Evolutionary conservation across 305 asterid genomes (phyloP).

Genomic region (Striga hermonthica): DNA sequence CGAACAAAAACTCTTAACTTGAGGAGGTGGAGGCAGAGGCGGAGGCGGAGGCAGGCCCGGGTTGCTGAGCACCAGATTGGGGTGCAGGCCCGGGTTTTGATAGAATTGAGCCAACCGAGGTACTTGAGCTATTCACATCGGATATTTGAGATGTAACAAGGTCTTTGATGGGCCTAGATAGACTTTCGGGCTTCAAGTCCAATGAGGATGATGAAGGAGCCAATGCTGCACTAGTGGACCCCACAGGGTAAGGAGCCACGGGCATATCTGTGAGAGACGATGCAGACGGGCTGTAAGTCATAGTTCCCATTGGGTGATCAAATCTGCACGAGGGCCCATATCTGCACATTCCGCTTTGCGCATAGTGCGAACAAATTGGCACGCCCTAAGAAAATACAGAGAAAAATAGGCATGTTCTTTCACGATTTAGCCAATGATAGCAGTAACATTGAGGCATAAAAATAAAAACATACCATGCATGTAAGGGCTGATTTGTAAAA

Average conservation of each 20-base stretch:
- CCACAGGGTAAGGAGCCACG: constrained; percentile 83
- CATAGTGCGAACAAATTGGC: constrained; percentile 73
- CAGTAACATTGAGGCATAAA: background rate
- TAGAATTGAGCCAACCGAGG: too few relatives aligned
- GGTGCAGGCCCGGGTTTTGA: too few relatives aligned
- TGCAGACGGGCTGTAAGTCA: constrained; percentile 82
- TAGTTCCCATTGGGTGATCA: constrained; percentile 76
- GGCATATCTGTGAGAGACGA: constrained; percentile 90
- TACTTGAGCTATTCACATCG: too few relatives aligned
- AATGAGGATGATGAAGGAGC: constrained; percentile 86
- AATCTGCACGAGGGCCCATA: constrained; percentile 90
- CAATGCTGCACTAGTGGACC: constrained; percentile 60
- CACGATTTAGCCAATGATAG: background rate
- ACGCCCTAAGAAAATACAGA: constrained; percentile 60
- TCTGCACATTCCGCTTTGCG: constrained; percentile 83
- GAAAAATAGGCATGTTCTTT: constrained; percentile 15
- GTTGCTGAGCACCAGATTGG: too few relatives aligned
- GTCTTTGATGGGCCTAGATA: constrained; percentile 49
- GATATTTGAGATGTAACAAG: constrained; percentile 55
- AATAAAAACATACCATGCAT: background rate
- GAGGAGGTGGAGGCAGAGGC: too few relatives aligned
- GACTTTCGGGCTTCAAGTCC: constrained; percentile 59
- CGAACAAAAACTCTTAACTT: too few relatives aligned
- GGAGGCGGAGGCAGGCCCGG: too few relatives aligned
- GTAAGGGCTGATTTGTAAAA: too few relatives aligned